phyloP scores from a whole-genome alignment of 2,329 filamentous ascomycete genomes.

The Diplodia seriata region DNA sequence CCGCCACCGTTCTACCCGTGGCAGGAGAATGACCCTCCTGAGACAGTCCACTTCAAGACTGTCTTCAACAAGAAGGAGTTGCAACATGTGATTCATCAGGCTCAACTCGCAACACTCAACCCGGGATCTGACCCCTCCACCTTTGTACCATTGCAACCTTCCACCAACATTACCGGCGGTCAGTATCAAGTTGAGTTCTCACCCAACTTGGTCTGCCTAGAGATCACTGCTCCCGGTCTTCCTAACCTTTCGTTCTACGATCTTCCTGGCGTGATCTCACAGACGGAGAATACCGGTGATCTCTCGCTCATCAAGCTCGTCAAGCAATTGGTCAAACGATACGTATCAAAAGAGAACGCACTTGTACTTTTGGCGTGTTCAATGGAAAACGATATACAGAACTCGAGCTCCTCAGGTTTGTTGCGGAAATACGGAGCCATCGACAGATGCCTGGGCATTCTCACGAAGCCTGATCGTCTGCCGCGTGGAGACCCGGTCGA shows the following conservation, averaged over 20 bases:
- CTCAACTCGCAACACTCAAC: conserved; percentile 79
- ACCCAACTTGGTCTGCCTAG: conserved; percentile 77
- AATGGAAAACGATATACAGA: conserved; percentile 80
- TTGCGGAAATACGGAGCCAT: conserved; percentile 55
- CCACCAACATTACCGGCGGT: neutral
- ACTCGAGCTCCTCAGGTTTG: conserved; percentile 72
- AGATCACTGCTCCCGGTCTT: conserved; percentile 72
- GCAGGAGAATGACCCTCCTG: conserved; percentile 56
- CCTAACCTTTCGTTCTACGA: conserved; percentile 84
- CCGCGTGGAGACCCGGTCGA: conserved; percentile 58
- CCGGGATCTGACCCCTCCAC: conserved; percentile 59
- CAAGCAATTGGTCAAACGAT: conserved; percentile 71
- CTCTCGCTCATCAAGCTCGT: conserved; percentile 72
- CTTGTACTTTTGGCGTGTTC: conserved; percentile 79
- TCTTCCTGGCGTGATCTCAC: conserved; percentile 80
- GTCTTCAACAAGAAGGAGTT: conserved; percentile 68
- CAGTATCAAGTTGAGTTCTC: conserved; percentile 70
- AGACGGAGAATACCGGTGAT: conserved; percentile 58
- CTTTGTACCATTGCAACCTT: conserved; percentile 42
- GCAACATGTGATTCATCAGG: conserved; percentile 72
- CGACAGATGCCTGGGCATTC: conserved; percentile 63
- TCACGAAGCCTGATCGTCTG: conserved; percentile 84
- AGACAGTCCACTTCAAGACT: conserved; percentile 65
- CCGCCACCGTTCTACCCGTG: conserved; percentile 70
- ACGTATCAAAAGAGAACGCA: conserved; percentile 67